Conservation (phyloP, 345 rosid genomes). For the Sisymbrium altissimum region DNA sequence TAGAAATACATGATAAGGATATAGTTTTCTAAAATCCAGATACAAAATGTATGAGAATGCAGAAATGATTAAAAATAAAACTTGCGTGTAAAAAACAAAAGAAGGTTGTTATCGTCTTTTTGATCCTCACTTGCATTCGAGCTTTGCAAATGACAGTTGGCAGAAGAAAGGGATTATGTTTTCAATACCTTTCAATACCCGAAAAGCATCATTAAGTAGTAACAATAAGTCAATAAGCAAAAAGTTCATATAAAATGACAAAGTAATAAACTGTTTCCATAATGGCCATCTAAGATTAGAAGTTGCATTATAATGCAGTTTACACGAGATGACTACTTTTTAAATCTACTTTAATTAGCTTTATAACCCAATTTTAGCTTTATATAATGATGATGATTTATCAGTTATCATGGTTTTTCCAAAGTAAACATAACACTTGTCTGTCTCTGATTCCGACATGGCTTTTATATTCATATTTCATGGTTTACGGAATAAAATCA, state of each 20-base stretch:
- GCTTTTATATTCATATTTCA: not conserved
- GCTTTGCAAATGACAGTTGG: not conserved
- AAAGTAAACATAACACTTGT: constrained; percentile 29
- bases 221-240: constrained; percentile 1
- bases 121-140: not conserved
- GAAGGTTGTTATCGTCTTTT: not conserved
- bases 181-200: not conserved
- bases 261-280: constrained; percentile 33
- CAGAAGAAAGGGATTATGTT: not conserved
- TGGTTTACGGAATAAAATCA: not conserved
- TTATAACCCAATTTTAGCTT: constrained; percentile 16
- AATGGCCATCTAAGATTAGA: constrained; percentile 38
- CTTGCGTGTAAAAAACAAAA: not conserved
- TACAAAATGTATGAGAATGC: not conserved
- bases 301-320: constrained; percentile 31
- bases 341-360: constrained; percentile 21
- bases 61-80: not conserved
- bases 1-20: not conserved
- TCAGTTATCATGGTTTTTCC: constrained; percentile 23
- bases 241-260: not conserved
- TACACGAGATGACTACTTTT: constrained; percentile 21
- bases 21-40: not conserved
- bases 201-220: constrained; percentile 13
- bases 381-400: constrained; percentile 18
- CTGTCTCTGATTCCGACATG: constrained; percentile 9